A percentile compares a stretch with the other conserved stretches of the same genome.
Evolutionary conservation across 1,284 basidiomycete genomes (phyloP).

Genomic region (Earliella scabrosa): DNA sequence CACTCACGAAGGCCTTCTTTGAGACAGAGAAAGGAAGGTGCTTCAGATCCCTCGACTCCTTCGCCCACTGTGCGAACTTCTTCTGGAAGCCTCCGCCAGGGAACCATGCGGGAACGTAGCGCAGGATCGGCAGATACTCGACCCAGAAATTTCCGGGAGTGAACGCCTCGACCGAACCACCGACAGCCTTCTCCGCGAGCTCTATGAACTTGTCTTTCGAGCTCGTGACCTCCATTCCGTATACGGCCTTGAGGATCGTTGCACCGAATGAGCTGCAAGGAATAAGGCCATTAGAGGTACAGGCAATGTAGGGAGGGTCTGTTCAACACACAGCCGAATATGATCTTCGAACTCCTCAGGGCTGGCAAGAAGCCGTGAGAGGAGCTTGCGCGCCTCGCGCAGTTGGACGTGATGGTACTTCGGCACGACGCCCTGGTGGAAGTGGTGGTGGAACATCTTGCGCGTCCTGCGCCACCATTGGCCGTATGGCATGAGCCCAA

Average conservation of each 20-base stretch:
- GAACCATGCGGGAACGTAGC: neutral
- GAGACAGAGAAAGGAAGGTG: neutral
- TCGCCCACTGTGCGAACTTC: neutral
- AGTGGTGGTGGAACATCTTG: neutral
- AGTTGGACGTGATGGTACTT: neutral
- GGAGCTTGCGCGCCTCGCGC: neutral
- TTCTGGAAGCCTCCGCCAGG: neutral
- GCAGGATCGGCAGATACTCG: neutral
- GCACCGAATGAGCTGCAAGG: neutral
- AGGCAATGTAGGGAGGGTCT: neutral
- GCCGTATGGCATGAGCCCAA: neutral
- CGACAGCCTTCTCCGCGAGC: neutral
- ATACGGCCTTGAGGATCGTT: neutral
- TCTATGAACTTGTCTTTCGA: slow-evolving; percentile 5
- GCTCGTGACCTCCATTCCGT: neutral
- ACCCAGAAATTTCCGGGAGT: neutral
- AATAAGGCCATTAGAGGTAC: no score
- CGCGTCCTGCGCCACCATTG: slow-evolving; percentile 1
- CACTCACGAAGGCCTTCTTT: neutral
- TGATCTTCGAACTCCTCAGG: neutral
- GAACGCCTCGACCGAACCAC: neutral
- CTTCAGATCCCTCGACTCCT: neutral
- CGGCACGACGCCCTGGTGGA: neutral
- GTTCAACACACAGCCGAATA: neutral
- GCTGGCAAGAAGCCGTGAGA: neutral